These are phyloP conservation scores for Corinectria fuckeliana DNA, from an alignment of 2,329 filamentous ascomycete genomes.

Conservation along the genomic window DNA sequence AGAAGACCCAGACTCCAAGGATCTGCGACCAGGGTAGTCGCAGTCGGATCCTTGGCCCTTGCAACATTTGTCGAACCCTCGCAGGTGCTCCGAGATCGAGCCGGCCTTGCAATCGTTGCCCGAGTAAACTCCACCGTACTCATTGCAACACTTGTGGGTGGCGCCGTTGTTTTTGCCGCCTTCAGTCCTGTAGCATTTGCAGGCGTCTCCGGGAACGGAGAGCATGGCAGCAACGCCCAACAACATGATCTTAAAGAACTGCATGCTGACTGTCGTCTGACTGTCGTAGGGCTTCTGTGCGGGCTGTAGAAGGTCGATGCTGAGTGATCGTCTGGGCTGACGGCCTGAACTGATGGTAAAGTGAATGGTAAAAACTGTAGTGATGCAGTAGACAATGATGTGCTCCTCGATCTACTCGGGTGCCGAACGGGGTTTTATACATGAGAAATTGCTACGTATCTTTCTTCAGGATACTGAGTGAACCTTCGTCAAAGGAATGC, in stretches of 20 bases:
- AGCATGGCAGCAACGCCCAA: background rate
- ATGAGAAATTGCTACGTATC: too few species aligned
- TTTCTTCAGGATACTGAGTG: too few species aligned
- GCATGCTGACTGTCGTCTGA: background rate
- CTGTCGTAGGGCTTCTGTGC: background rate
- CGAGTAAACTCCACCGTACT: background rate
- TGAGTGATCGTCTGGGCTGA: background rate
- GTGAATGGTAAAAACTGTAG: too few species aligned
- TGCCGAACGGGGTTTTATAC: too few species aligned
- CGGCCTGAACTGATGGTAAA: too few species aligned
- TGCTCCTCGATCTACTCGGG: too few species aligned
- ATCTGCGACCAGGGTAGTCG: slow-evolving; percentile 5
- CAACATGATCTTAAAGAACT: background rate
- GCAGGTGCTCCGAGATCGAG: background rate
- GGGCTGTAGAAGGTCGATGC: background rate
- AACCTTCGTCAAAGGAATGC: too few species aligned
- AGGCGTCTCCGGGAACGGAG: background rate
- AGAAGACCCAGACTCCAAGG: too few species aligned
- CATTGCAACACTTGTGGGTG: slow-evolving; percentile 18
- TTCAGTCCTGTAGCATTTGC: background rate
- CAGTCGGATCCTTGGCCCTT: background rate
- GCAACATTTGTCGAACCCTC: background rate
- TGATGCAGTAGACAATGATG: too few species aligned
- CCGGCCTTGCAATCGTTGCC: slow-evolving; percentile 1
- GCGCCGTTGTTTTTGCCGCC: background rate